These are phyloP conservation scores for Castanopsis chinensis DNA, from an alignment of 306 rosid genomes.

Conservation along the genomic window DNA sequence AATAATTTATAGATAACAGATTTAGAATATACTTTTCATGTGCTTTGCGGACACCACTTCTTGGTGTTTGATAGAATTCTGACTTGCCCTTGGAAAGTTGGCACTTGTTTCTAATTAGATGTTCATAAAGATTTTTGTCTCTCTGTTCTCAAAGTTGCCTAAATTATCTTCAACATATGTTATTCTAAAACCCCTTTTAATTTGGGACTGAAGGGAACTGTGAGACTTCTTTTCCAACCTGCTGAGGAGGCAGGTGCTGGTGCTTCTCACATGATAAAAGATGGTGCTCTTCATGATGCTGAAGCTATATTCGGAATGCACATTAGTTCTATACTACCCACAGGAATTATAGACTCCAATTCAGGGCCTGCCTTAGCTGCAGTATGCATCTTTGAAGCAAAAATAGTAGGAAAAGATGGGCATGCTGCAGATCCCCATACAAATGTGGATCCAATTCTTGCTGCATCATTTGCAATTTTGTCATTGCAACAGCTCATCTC, in stretches of 20 bases:
- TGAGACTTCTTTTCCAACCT: constrained; percentile 71
- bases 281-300: constrained; percentile 54
- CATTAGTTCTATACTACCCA: constrained; percentile 26
- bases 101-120: not conserved
- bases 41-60: not conserved
- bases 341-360: constrained; percentile 52
- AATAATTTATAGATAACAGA: not conserved
- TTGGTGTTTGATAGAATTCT: too few relatives aligned
- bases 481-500: constrained; percentile 74
- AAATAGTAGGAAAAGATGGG: constrained; percentile 56
- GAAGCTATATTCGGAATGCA: constrained; percentile 69
- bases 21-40: constrained; percentile 5
- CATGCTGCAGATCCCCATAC: constrained; percentile 60
- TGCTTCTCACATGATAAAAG: constrained; percentile 54
- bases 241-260: constrained; percentile 74
- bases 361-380: constrained; percentile 62
- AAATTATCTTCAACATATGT: constrained; percentile 10
- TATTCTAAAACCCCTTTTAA: not conserved
- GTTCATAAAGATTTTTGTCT: constrained; percentile 2
- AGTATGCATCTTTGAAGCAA: constrained; percentile 52
- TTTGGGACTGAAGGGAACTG: constrained; percentile 65
- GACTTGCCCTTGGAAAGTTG: not conserved
- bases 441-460: constrained; percentile 55
- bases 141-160: constrained; percentile 11
- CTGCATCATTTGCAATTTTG: constrained; percentile 62